Base-by-base conservation (phyloP, 2,329 filamentous ascomycete genomes). In the Colletotrichum karsti region DNA sequence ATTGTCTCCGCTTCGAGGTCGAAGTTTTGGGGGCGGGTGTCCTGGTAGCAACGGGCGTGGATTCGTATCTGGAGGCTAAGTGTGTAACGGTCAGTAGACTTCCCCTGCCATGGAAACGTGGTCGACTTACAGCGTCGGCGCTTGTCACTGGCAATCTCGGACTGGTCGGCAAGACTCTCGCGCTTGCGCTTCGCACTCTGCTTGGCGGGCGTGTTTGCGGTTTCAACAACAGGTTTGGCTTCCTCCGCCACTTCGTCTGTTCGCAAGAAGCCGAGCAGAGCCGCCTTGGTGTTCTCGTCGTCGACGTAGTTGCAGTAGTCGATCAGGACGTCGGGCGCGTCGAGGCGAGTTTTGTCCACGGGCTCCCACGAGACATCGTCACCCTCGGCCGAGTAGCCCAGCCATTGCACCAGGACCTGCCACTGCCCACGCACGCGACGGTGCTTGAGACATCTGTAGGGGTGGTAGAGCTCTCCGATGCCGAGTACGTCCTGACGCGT, bases 341-440 rank as follows among this genome's bases (percentile, higher is more conserved):
- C 64, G 20, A 30, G 20, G 33, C 64, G 53, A 46, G 64, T 30
- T 53, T 67, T 64, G 13, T 37, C 18, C n/a, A 28, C 64, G 5
- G 64, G 64, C 39, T 67, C 64, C 64, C 64, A 67, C 3, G 64
- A 64, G 13, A 64, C 53, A 18, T 67, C 60, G 37, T 67, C 60
- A 7, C 60, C 46, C 18, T 58, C 64, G 24, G n/a, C 6, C 3
- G 64, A 58, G 39, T 67, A 67, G 26, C 64, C 64, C 6, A 67
- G 46, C 64, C 64, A 67, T 22, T 67, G 64, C 1, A 67, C 64
- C 1, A 64, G 64, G 3, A 64, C 64, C 30, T 67, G 64, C 64
- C 64, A 67, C 39, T 67, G 64, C 3, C 64, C 64, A 7, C 64
- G 64, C n/a, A 64, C 64, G 18, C 51, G 60, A 48, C 64, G 60